A percentile compares a stretch with the other conserved stretches of the same genome.
Evolutionary conservation across 176 grass and related monocot species (phyloP).

Genomic region (Musa troglodytarum): DNA sequence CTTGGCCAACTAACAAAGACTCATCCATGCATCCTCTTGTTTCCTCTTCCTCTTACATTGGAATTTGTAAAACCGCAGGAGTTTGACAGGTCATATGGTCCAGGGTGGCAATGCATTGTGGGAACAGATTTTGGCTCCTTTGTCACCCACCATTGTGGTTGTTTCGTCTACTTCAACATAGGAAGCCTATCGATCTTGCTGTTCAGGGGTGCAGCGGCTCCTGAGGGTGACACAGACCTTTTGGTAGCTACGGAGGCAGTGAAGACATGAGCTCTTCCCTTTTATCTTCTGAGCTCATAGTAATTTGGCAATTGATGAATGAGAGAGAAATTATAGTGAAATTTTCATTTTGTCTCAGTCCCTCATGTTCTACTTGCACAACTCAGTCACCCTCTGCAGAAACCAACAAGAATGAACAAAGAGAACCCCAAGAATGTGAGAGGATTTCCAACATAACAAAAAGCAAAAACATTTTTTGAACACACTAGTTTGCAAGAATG

Average conservation of each 20-base stretch:
- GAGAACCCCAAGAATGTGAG: too few relatives aligned
- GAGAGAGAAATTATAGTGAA: neutral
- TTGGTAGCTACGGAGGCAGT: slow-evolving; percentile 18
- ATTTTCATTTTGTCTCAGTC: neutral
- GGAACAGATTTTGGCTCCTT: slow-evolving; percentile 54
- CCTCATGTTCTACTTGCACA: too few relatives aligned
- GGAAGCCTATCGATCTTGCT: slow-evolving; percentile 55
- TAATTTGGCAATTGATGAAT: neutral
- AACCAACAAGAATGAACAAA: too few relatives aligned
- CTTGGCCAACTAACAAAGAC: neutral
- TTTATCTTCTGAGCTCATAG: neutral
- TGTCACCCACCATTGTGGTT: slow-evolving; percentile 45
- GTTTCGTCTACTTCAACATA: slow-evolving; percentile 63
- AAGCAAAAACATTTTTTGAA: too few relatives aligned
- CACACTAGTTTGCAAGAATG: too few relatives aligned
- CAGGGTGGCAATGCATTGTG: slow-evolving; percentile 55
- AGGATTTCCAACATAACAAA: too few relatives aligned
- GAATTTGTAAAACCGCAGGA: slow-evolving; percentile 21
- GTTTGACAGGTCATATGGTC: slow-evolving; percentile 36
- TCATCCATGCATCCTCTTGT: neutral
- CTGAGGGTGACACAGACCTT: neutral
- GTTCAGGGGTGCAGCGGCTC: slow-evolving; percentile 24
- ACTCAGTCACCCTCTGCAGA: too few relatives aligned
- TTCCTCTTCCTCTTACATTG: neutral
- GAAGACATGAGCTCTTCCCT: slow-evolving; percentile 6